A percentile compares a stretch with the other conserved stretches of the same genome.
phyloP scores from a whole-genome alignment of 169 alveolate genomes.

The Cryptosporidium ryanae region DNA sequence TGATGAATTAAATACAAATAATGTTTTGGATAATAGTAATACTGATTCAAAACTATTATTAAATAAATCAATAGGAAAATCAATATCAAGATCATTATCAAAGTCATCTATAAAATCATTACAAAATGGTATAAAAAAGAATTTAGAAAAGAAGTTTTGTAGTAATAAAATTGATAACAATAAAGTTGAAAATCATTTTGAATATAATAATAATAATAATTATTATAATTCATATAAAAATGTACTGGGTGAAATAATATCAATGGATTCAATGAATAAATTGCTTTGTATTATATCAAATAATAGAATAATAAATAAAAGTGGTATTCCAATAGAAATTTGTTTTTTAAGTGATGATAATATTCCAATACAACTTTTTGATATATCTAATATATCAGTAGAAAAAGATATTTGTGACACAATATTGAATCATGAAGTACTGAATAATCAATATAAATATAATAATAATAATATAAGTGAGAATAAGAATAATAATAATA shows the following conservation, averaged over 20 bases:
- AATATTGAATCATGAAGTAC: conserved; percentile 52
- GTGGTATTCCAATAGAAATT: conserved; percentile 58
- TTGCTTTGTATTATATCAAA: conserved; percentile 47
- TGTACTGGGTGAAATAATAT: conserved; percentile 29
- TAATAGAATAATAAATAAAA: conserved; percentile 37
- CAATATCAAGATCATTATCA: conserved; percentile 45
- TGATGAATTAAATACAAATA: not conserved
- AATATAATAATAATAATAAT: conserved; percentile 3
- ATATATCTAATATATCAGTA: conserved; percentile 42
- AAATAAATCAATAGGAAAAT: conserved; percentile 8
- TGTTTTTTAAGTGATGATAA: conserved; percentile 52
- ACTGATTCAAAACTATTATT: not conserved
- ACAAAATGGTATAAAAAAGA: conserved; percentile 42
- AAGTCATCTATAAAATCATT: conserved; percentile 36
- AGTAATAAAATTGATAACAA: not conserved
- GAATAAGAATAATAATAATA: not conserved
- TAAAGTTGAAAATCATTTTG: not conserved
- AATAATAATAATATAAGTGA: not conserved
- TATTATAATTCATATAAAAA: not conserved
- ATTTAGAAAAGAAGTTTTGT: conserved; percentile 11
- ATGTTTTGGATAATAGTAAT: not conserved
- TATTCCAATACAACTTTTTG: conserved; percentile 59
- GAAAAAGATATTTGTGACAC: not conserved
- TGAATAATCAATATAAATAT: conserved; percentile 8
- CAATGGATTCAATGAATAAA: conserved; percentile 16